Percentiles rank a stretch among this genome's conserved stretches.
Evolutionary conservation across 306 rosid species (phyloP).

Genomic region (Corylus americana): DNA sequence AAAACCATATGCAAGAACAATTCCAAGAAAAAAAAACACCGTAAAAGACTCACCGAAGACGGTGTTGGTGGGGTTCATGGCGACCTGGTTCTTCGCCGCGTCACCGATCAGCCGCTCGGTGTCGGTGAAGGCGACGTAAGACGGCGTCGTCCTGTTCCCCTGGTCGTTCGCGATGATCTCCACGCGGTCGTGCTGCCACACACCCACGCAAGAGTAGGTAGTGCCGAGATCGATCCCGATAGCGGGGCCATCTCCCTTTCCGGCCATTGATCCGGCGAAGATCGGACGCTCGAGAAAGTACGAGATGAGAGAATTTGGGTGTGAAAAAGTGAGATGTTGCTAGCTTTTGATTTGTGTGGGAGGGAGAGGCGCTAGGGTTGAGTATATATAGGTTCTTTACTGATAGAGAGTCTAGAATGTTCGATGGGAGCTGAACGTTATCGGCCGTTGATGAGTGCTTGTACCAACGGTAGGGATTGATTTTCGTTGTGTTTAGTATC

Average conservation of each 20-base stretch:
- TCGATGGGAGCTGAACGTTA: constrained; percentile 14
- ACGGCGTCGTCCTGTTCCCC: constrained; percentile 79
- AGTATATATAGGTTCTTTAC: constrained; percentile 24
- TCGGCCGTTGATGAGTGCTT: constrained; percentile 6
- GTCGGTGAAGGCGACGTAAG: constrained; percentile 77
- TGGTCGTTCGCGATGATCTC: constrained; percentile 87
- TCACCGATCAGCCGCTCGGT: constrained; percentile 73
- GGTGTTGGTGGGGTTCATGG: constrained; percentile 82
- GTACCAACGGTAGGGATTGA: constrained; percentile 23
- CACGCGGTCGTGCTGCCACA: constrained; percentile 82
- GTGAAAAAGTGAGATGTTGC: rapidly evolving
- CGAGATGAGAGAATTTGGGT: background rate
- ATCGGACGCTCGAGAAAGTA: background rate
- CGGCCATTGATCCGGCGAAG: constrained; percentile 44
- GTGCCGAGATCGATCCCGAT: constrained; percentile 89
- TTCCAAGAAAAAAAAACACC: background rate
- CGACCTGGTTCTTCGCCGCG: constrained; percentile 88
- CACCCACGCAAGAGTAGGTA: constrained; percentile 77
- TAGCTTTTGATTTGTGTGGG: constrained; percentile 4
- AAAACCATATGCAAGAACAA: background rate
- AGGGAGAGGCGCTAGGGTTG: background rate
- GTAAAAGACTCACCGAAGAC: constrained; percentile 55
- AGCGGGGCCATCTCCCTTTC: constrained; percentile 78
- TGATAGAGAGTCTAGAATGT: constrained; percentile 44
- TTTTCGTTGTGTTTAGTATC: background rate